Conservation (phyloP, 805 yeast genomes). For the Kuraishia capsulata region DNA sequence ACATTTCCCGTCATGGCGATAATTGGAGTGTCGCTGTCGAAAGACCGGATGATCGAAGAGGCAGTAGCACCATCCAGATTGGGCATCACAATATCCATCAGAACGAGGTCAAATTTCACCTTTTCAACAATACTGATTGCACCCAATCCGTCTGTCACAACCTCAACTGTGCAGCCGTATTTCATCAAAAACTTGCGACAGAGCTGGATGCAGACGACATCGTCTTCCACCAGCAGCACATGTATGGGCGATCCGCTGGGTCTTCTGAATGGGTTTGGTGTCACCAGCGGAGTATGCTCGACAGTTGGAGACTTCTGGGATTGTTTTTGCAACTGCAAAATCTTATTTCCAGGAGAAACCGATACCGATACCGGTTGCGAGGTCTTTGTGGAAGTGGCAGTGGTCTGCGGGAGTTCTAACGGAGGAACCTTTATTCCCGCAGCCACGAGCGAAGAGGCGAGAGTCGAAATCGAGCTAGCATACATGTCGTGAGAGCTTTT, state of each 20-base stretch:
- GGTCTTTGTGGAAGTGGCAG: neutral
- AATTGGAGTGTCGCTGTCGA: conserved; percentile 80
- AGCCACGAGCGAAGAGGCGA: conserved; percentile 40
- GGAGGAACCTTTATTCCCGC: conserved; percentile 65
- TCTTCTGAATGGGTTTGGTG: conserved; percentile 8
- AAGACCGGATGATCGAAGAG: conserved; percentile 77
- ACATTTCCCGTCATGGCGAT: conserved; percentile 93
- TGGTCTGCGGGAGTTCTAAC: conserved; percentile 40
- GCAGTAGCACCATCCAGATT: conserved; percentile 86
- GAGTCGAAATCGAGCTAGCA: conserved; percentile 37
- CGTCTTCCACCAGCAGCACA: conserved; percentile 74
- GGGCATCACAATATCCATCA: conserved; percentile 90
- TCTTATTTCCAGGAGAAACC: neutral
- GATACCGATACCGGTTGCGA: neutral
- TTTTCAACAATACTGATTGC: conserved; percentile 74
- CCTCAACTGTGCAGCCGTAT: conserved; percentile 88
- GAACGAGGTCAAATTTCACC: conserved; percentile 62
- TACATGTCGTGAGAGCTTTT: conserved; percentile 50
- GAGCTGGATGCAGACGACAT: conserved; percentile 70
- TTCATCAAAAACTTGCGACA: conserved; percentile 76
- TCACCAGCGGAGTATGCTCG: conserved; percentile 4
- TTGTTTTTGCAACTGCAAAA: conserved; percentile 2
- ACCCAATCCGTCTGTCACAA: conserved; percentile 85
- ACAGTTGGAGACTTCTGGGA: conserved; percentile 5
- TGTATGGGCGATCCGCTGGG: conserved; percentile 38